Percentiles rank a stretch among this genome's conserved stretches.
phyloP scores from a whole-genome alignment of 1,139 yeast genomes.

The Lodderomyces pseudojiufengensis region DNA sequence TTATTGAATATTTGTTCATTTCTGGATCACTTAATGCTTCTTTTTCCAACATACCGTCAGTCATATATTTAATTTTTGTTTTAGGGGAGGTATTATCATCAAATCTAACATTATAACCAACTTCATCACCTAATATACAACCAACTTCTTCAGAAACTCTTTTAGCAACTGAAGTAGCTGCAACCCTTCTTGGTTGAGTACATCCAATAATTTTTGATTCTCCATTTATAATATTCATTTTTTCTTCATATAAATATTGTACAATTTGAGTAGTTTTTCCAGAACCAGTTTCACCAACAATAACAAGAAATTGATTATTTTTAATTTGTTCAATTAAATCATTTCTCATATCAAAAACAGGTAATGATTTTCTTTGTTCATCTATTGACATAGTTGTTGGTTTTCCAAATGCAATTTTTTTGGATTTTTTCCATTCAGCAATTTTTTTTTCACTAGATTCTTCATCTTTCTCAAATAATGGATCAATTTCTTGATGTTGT shows the following conservation, averaged over 20 bases:
- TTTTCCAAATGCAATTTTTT: constrained; percentile 47
- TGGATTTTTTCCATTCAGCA: constrained; percentile 20
- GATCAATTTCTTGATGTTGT: constrained; percentile 46
- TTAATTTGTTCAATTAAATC: constrained; percentile 55
- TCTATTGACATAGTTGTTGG: constrained; percentile 50
- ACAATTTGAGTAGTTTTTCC: constrained; percentile 44
- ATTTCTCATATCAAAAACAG: constrained; percentile 64
- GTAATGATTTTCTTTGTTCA: constrained; percentile 67
- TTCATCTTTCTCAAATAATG: constrained; percentile 21
- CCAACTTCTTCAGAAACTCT: constrained; percentile 85
- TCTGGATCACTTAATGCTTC: constrained; percentile 77
- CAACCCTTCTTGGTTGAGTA: constrained; percentile 95
- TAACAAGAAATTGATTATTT: constrained; percentile 41
- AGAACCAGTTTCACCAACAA: constrained; percentile 49
- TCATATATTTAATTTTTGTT: constrained; percentile 70
- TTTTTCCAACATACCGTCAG: constrained; percentile 90
- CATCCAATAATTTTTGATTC: constrained; percentile 54
- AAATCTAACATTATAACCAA: constrained; percentile 85
- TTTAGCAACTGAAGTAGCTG: constrained; percentile 90
- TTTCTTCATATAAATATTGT: constrained; percentile 39
- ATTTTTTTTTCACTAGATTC: constrained; percentile 4
- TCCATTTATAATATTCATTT: constrained; percentile 19
- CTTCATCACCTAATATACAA: constrained; percentile 66
- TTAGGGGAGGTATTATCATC: constrained; percentile 62
- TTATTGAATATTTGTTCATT: constrained; percentile 71